Base-by-base conservation (phyloP, 768 basidiomycete genomes). In the Tylopilus cervinicoccineus region DNA sequence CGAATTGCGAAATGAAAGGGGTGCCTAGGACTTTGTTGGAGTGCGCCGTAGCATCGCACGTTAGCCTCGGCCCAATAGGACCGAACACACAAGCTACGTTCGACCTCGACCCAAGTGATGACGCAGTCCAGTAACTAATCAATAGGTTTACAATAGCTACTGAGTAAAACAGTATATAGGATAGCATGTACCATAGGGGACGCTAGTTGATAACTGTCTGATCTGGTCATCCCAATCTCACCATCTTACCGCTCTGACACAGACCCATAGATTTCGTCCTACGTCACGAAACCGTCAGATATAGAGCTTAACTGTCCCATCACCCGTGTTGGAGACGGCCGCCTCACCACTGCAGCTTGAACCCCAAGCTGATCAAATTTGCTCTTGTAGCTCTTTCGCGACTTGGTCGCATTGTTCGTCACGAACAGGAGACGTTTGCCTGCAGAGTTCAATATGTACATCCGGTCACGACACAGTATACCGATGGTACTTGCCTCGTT, bases 181-280 rank as follows among this genome's bases (percentile, higher is more conserved):
- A n/a, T n/a, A n/a, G n/a, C n/a, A n/a, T n/a, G n/a, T n/a, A n/a
- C n/a, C n/a, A n/a, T n/a, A n/a, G n/a, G n/a, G n/a, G n/a, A n/a
- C n/a, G n/a, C n/a, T n/a, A n/a, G n/a, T n/a, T n/a, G n/a, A n/a
- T n/a, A n/a, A n/a, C n/a, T n/a, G n/a, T n/a, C n/a, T n/a, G n/a
- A n/a, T n/a, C n/a, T n/a, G n/a, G n/a, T n/a, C n/a, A 1, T 38
- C 3, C 37, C 28, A 6, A 24, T 27, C 4, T 2, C 28, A 5
- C 17, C 41, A 42, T 29, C 23, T 50, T 24, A 50, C 45, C 11
- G 5, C 3, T 13, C 29, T 5, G 10, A 98, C 2, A 93, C 95
- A 6, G 95, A 98, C 43, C 94, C 92, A 57, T 91, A 97, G 45
- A 98, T 91, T 65, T 98, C 96, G 51, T 96, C 90, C 95, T 98